Conservation (phyloP, 345 rosid genomes). For the Odontarrhena argentea region DNA sequence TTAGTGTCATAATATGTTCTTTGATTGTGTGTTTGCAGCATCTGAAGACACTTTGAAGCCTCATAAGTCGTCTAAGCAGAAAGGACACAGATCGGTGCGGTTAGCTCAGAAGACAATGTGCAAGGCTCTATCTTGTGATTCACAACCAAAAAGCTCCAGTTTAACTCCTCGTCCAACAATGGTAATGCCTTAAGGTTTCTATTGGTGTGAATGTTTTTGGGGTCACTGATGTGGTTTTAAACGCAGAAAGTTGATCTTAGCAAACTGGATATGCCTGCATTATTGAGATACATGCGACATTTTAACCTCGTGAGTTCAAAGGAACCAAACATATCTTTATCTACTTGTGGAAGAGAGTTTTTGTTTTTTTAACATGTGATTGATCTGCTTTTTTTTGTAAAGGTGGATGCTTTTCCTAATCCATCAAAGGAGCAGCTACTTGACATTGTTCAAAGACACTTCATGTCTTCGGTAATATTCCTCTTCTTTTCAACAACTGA, state of each 20-base stretch:
- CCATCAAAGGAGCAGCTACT: slow-evolving; percentile 85
- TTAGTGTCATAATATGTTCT: slow-evolving; percentile 5
- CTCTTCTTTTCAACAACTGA: neutral
- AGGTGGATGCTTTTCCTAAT: slow-evolving; percentile 83
- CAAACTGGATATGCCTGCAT: slow-evolving; percentile 86
- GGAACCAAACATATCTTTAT: neutral
- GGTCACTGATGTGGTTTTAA: slow-evolving; percentile 8
- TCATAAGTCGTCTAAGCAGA: slow-evolving; percentile 81
- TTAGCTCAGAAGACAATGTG: slow-evolving; percentile 73
- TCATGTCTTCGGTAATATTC: slow-evolving; percentile 80
- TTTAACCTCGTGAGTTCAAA: slow-evolving; percentile 78
- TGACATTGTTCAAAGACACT: slow-evolving; percentile 85
- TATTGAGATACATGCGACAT: slow-evolving; percentile 86
- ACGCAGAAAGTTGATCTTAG: slow-evolving; percentile 82
- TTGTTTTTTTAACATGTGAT: neutral
- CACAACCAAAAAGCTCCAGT: slow-evolving; percentile 71
- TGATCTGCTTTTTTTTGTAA: slow-evolving; percentile 5
- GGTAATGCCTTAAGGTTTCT: slow-evolving; percentile 45
- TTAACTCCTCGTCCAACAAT: slow-evolving; percentile 55
- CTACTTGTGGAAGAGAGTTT: neutral
- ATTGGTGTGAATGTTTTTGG: neutral
- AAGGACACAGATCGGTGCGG: slow-evolving; percentile 65
- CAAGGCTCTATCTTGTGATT: slow-evolving; percentile 78
- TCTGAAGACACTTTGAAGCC: slow-evolving; percentile 82
- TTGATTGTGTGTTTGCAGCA: slow-evolving; percentile 47